Conservation (phyloP, 805 yeast genomes). For the Blastobotrys terrestris region DNA sequence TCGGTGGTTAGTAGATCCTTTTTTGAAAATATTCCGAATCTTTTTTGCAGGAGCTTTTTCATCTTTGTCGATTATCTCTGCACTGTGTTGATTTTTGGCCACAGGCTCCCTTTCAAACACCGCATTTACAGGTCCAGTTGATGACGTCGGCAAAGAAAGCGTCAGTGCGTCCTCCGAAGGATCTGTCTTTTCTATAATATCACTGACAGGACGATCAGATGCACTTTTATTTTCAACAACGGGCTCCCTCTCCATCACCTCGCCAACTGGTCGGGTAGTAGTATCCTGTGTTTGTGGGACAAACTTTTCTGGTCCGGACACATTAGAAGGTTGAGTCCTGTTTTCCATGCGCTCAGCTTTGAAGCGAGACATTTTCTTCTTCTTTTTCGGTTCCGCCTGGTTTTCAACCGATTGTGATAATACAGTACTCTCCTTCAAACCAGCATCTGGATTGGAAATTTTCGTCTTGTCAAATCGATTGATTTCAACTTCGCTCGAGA, state of each 20-base stretch:
- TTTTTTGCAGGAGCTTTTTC: neutral
- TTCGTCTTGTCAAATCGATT: slow-evolving; percentile 44
- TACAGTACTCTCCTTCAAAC: neutral
- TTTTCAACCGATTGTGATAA: slow-evolving; percentile 8
- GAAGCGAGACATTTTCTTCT: slow-evolving; percentile 28
- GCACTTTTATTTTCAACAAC: neutral
- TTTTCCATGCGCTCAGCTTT: slow-evolving; percentile 17
- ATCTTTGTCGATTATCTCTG: neutral
- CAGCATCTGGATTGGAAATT: neutral
- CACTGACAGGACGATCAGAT: slow-evolving; percentile 8
- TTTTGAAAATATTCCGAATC: neutral
- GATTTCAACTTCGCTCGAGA: slow-evolving; percentile 47
- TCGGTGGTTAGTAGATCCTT: neutral
- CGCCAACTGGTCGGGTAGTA: neutral
- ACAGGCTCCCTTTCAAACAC: neutral
- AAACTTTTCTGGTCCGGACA: neutral
- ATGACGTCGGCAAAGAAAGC: neutral
- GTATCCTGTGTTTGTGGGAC: neutral
- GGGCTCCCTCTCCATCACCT: neutral
- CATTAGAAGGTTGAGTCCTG: neutral
- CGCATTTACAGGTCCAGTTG: neutral
- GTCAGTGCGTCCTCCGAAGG: neutral
- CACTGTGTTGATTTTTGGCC: too few relatives aligned
- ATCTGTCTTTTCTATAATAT: slow-evolving; percentile 11
- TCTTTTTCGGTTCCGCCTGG: slow-evolving; percentile 5